Conservation (phyloP, 768 basidiomycete species). For the Lactarius deliciosus region DNA sequence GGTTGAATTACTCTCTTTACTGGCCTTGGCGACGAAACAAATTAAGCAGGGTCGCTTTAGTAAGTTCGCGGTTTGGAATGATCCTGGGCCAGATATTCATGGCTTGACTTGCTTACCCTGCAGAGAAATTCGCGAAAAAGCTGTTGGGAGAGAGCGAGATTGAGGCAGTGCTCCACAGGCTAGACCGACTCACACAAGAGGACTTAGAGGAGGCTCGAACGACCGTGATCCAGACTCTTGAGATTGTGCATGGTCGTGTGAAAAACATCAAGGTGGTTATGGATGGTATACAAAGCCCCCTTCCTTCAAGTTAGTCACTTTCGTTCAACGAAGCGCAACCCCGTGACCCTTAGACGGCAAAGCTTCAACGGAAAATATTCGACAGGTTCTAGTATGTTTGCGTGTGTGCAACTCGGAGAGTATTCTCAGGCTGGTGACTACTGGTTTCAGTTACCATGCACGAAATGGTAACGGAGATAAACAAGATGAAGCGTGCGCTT, state of each 20-base stretch:
- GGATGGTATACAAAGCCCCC: background rate
- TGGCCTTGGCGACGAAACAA: constrained; percentile 17
- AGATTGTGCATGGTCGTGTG: constrained; percentile 3
- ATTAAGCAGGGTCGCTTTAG: constrained; percentile 12
- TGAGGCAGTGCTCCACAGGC: background rate
- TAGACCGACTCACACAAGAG: constrained; percentile 14
- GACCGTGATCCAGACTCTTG: background rate
- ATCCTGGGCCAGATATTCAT: too few relatives aligned
- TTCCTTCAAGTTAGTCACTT: background rate
- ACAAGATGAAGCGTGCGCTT: constrained; percentile 16
- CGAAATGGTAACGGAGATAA: background rate
- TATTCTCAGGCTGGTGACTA: background rate
- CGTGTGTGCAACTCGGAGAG: too few relatives aligned
- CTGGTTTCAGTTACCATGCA: constrained; percentile 1
- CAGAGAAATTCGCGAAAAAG: constrained; percentile 6
- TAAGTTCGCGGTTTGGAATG: background rate
- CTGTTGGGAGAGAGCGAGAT: constrained; percentile 10
- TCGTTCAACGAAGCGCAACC: background rate
- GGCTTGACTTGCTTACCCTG: too few relatives aligned
- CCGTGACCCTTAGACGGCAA: background rate
- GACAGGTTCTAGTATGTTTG: background rate
- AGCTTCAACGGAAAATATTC: constrained; percentile 2
- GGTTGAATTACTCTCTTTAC: constrained; percentile 11
- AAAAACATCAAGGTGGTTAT: constrained; percentile 1
- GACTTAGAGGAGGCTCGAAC: constrained; percentile 6